Evolutionary conservation across 2,329 filamentous ascomycete genomes (phyloP), one percentile per base, ranked within the genome.

Genomic region (Stagonosporopsis rhizophila): DNA sequence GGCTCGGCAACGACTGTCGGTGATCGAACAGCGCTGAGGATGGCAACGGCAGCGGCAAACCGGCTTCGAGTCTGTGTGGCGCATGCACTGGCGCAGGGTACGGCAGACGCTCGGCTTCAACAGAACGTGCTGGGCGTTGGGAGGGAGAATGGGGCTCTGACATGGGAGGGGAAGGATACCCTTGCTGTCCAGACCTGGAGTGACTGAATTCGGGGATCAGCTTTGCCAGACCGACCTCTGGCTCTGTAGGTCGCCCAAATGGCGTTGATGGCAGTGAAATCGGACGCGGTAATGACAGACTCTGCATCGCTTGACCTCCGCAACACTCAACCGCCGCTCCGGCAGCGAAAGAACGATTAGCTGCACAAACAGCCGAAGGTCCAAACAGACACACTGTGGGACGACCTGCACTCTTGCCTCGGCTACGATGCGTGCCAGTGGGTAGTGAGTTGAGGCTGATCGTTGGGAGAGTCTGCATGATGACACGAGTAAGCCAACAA

Each of bases 151-250:
- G 77, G 65, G 79, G 75, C 73, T 77, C 78, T 75, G 80, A 82
- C 80, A 82, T 82, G 72, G 80, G 80, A 71, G 80, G 79, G 66
- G 79, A 81, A 57, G 78, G 79, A 70, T 81, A 81, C 64, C 69
- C 68, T 60, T 71, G 64, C 50, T 69, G 69, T 62, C 72, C 70
- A 72, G 72, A 58, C 67, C 69, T 61, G 53, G 51, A 64, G 57
- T 72, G 71, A 69, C 73, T 73, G 70, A 74, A 71, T 63, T 73
- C 69, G 44, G 66, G 58, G 38, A 68, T 67, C 34, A 70, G 65
- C 50, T 73, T 74, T 58, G 63, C 67, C 69, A 74, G 70, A 59
- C 66, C 65, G 63, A 65, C 65, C 59, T 71, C 71, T 66, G 68
- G 66, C 59, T 74, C 72, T 70, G 69, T 64, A 66, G 64, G 67